Evolutionary conservation across 306 rosid genomes (phyloP).

Genomic region (Quercus glauca): DNA sequence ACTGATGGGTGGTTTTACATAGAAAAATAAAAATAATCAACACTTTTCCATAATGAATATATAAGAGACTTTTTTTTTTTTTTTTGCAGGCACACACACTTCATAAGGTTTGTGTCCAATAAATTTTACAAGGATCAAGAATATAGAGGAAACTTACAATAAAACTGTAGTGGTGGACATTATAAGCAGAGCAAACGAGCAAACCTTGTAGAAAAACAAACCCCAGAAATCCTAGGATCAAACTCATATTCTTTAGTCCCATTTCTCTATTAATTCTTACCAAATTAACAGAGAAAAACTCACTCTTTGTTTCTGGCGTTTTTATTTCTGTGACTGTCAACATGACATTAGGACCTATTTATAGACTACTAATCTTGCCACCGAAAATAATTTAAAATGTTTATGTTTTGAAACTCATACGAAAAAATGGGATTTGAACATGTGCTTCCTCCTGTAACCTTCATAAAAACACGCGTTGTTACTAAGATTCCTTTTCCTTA

Average conservation of each 20-base stretch:
- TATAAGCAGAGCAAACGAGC: background rate
- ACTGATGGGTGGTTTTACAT: no score
- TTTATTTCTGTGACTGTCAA: background rate
- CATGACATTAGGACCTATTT: background rate
- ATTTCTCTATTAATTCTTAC: background rate
- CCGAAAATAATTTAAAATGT: no score
- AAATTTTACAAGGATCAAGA: no score
- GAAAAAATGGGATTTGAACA: no score
- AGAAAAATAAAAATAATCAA: no score
- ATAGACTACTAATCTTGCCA: background rate
- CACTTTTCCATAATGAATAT: no score
- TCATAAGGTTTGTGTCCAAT: no score
- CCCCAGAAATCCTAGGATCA: background rate
- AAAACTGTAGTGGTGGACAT: constrained; percentile 22
- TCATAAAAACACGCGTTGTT: no score
- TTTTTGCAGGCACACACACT: background rate
- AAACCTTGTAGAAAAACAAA: constrained; percentile 3
- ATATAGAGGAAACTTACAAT: constrained; percentile 1
- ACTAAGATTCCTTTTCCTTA: no score
- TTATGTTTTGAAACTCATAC: no score
- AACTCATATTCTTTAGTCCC: background rate
- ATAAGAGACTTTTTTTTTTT: no score
- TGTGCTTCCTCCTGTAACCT: no score
- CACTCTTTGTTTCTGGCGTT: background rate
- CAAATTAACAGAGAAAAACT: background rate